Conservation (phyloP, 345 rosid genomes). For the Camelina hispida region DNA sequence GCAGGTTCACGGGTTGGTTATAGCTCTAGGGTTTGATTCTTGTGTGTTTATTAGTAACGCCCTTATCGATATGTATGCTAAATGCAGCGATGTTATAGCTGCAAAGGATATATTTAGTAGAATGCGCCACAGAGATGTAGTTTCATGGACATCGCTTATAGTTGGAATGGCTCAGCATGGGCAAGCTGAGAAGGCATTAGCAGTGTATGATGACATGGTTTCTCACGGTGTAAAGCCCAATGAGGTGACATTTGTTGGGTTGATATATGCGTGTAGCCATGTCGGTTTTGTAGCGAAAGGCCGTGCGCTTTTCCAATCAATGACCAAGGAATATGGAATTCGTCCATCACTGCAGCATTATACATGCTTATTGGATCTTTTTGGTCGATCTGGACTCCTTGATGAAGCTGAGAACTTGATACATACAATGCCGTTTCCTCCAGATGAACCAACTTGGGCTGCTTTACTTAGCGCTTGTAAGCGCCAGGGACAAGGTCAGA, state of each 20-base stretch:
- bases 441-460: conserved; percentile 88
- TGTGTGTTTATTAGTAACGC: conserved; percentile 73
- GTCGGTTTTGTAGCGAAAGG: conserved; percentile 72
- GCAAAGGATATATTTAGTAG: conserved; percentile 57
- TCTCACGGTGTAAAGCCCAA: conserved; percentile 69
- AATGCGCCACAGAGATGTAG: conserved; percentile 65
- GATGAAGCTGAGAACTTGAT: conserved; percentile 69
- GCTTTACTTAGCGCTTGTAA: conserved; percentile 80
- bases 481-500: conserved; percentile 55
- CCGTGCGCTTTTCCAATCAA: conserved; percentile 60
- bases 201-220: conserved; percentile 70
- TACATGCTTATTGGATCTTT: conserved; percentile 81
- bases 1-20: conserved; percentile 67
- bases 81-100: conserved; percentile 74
- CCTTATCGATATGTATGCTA: conserved; percentile 83
- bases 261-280: conserved; percentile 85
- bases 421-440: conserved; percentile 64
- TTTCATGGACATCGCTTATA: conserved; percentile 82
- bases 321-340: conserved; percentile 58
- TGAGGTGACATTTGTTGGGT: conserved; percentile 77
- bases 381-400: conserved; percentile 77
- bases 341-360: conserved; percentile 75
- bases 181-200: conserved; percentile 62
- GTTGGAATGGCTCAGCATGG: conserved; percentile 90
- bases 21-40: conserved; percentile 59